phyloP scores from a whole-genome alignment of 75 land plant genomes.

The Cryptomeria japonica region DNA sequence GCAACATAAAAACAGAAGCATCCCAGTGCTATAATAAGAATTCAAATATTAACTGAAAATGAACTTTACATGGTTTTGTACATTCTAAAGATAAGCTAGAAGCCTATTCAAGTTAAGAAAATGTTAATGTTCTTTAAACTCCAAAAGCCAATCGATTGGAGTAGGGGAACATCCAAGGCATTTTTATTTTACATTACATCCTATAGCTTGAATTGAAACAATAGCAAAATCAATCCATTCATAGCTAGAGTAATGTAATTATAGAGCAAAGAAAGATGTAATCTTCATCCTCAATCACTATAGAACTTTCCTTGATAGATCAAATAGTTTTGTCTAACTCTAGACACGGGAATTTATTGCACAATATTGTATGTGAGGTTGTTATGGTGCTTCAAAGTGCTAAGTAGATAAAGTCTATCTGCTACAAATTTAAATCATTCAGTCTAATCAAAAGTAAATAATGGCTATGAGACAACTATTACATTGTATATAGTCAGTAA shows the following conservation, averaged over 20 bases:
- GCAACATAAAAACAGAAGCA: neutral
- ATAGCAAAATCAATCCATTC: neutral
- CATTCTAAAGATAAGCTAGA: neutral
- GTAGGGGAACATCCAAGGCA: neutral
- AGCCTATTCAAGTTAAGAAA: neutral
- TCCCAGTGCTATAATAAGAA: neutral
- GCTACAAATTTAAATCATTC: neutral
- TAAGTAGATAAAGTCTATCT: neutral
- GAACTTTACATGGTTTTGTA: neutral
- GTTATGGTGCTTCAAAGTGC: neutral
- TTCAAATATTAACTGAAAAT: neutral
- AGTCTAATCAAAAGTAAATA: neutral
- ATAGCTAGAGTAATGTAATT: neutral
- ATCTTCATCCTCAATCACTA: neutral
- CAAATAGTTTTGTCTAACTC: neutral
- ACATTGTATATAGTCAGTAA: no score
- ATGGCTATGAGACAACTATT: neutral
- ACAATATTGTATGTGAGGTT: neutral
- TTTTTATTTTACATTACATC: neutral
- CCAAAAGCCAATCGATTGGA: neutral
- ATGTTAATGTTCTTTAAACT: neutral
- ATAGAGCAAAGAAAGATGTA: neutral
- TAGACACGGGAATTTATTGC: neutral
- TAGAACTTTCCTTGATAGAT: neutral
- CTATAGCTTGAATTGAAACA: neutral